Percentiles rank a stretch among this genome's conserved stretches.
These are phyloP conservation scores for Mucor lusitanicus DNA, from an alignment of 371 early-diverging fungal species.

Conservation along the genomic window DNA sequence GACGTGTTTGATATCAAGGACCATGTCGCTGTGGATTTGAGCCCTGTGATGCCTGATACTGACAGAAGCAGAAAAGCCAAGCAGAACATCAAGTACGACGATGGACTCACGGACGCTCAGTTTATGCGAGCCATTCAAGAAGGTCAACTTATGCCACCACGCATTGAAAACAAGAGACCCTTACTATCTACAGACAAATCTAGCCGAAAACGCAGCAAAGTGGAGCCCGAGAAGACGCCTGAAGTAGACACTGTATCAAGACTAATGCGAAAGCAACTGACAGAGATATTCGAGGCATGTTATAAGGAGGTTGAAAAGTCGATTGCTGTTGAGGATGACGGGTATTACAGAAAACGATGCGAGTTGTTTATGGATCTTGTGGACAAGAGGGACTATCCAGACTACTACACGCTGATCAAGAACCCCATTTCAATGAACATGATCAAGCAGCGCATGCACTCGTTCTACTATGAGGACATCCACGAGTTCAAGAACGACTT, in stretches of 20 bases:
- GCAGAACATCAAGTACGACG: slow-evolving; percentile 81
- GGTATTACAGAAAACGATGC: slow-evolving; percentile 50
- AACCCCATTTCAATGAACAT: slow-evolving; percentile 82
- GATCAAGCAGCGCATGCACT: slow-evolving; percentile 65
- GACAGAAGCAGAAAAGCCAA: slow-evolving; percentile 72
- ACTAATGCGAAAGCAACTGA: slow-evolving; percentile 51
- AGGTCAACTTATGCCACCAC: neutral
- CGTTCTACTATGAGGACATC: slow-evolving; percentile 52
- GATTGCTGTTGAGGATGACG: slow-evolving; percentile 53
- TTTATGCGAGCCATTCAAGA: slow-evolving; percentile 57
- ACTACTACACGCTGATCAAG: slow-evolving; percentile 83
- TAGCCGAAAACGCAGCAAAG: neutral
- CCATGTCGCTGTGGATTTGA: slow-evolving; percentile 51
- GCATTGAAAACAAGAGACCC: neutral
- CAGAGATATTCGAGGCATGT: slow-evolving; percentile 49
- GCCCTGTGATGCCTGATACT: slow-evolving; percentile 37
- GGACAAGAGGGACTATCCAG: slow-evolving; percentile 75
- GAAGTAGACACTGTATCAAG: slow-evolving; percentile 36
- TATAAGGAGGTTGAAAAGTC: slow-evolving; percentile 58
- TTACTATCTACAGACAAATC: neutral
- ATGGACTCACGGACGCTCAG: slow-evolving; percentile 93
- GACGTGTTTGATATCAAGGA: slow-evolving; percentile 61
- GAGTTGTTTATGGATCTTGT: slow-evolving; percentile 78
- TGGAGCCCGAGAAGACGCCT: neutral
- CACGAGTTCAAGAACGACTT: slow-evolving; percentile 64